Evolutionary conservation across 2,329 filamentous ascomycete genomes (phyloP), one percentile per base, ranked within the genome.

Genomic region (Cladosporium cucumerinum): DNA sequence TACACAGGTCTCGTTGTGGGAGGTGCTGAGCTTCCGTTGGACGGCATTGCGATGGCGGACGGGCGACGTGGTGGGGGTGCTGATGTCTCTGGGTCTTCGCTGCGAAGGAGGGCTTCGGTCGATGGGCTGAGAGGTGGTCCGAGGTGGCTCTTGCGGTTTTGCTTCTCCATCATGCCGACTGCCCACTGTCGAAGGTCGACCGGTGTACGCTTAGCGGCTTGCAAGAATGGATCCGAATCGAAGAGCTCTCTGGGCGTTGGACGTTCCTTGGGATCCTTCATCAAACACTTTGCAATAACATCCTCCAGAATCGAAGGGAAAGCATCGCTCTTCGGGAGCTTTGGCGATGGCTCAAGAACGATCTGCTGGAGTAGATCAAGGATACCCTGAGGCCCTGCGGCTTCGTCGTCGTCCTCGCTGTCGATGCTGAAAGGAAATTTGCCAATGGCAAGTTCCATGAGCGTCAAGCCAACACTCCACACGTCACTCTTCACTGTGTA

Each of bases 401-500:
- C 84, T 59, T 88, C 87, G 65, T 87, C 84, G 66, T 86, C 85
- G 62, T 86, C 86, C 2, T 90, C 92, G 61, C 89, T 89, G 68
- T 93, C 89, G 64, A 96, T 92, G 72, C 87, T 92, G 76, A 99
- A 99, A 0, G 95, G 95, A 74, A 99, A 99, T 74, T 96, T 93
- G 69, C 95, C 95, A 74, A 99, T 97, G 36, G 95, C 95, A 70
- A 99, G 81, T 79, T 99, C 95, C 93, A 99, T 98, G 68, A 99
- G 88, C 0, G 89, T 90, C 70, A 99, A 82, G 34, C 95, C 95
- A 68, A 97, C 96, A 85, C 93, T 97, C 95, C 95, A 99, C 4
- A 99, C 95, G 77, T 99, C 95, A 14, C 93, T 97, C 78, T 97
- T 97, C 73, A 99, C 94, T 0, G 94, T 97, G 79, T 99, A 99